Conservation (phyloP, 495 filamentous ascomycete species). For the Podospora anserina region DNA sequence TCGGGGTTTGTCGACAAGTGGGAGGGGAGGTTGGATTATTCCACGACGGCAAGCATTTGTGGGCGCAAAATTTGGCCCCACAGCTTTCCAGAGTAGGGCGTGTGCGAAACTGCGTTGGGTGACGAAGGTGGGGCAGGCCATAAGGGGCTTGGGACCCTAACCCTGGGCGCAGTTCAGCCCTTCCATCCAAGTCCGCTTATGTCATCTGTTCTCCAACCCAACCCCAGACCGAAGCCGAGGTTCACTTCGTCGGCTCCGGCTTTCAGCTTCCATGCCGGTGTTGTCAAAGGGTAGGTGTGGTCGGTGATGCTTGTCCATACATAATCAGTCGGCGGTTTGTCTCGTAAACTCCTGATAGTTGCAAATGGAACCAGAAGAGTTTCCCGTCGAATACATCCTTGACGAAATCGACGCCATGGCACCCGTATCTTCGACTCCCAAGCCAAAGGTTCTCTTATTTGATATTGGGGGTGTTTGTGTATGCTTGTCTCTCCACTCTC, state of each 20-base stretch:
- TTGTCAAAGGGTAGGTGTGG: neutral
- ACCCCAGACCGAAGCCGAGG: conserved; percentile 20
- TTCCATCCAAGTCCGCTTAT: too few species aligned
- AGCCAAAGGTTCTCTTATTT: conserved; percentile 81
- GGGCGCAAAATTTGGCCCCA: conserved; percentile 33
- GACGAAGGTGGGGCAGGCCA: conserved; percentile 19
- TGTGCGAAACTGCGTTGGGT: conserved; percentile 26
- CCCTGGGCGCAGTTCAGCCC: too few species aligned
- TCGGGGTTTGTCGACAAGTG: conserved; percentile 34
- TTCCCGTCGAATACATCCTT: conserved; percentile 26
- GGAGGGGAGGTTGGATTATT: conserved; percentile 19
- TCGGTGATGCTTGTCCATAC: neutral
- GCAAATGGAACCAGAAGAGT: conserved; percentile 17
- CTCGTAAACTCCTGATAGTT: neutral
- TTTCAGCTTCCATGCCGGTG: conserved; percentile 2
- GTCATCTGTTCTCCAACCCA: neutral
- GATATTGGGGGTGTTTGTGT: conserved; percentile 98
- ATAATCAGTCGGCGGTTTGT: neutral
- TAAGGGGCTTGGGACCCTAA: too few species aligned
- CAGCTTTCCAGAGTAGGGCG: conserved; percentile 32
- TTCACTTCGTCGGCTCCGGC: conserved; percentile 15
- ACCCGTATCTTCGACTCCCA: conserved; percentile 26
- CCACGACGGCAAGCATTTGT: conserved; percentile 33
- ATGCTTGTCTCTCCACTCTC: conserved; percentile 40
- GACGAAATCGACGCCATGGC: conserved; percentile 31